Evolutionary conservation across 73 alveolate species (phyloP).

Genomic region (Durusdinium trenchii): DNA sequence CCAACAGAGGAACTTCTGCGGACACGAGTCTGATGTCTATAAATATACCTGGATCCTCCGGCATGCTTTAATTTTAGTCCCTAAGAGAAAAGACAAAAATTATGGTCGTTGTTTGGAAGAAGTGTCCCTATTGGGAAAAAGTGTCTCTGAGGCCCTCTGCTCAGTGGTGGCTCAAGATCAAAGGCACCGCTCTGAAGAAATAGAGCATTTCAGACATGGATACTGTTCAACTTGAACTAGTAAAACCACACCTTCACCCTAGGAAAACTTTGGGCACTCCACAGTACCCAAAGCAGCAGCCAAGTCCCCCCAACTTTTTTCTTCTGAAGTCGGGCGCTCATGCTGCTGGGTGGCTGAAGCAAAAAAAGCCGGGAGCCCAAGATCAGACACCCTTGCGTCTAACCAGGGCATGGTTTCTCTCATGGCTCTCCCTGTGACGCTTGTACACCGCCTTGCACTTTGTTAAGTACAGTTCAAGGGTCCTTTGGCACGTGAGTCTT

Average conservation of each 20-base stretch:
- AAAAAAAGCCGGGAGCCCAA: neutral
- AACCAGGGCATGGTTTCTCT: neutral
- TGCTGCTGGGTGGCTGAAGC: neutral
- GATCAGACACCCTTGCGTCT: neutral
- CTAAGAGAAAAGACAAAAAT: neutral
- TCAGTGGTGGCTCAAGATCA: neutral
- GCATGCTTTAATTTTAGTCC: neutral
- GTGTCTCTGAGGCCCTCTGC: neutral
- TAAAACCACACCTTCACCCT: neutral
- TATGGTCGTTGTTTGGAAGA: neutral
- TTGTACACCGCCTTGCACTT: constrained; percentile 36
- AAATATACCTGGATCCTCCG: neutral
- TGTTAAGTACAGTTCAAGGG: neutral
- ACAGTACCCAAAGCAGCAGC: neutral
- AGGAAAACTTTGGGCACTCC: neutral
- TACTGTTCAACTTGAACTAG: neutral
- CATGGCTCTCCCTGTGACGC: neutral
- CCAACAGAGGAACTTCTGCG: no score
- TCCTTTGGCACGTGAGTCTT: neutral
- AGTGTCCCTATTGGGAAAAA: neutral
- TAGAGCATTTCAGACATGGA: neutral
- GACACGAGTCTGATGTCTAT: no score
- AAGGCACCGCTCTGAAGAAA: neutral
- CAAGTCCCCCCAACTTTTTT: neutral
- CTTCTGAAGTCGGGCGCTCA: neutral